Evolutionary conservation across 495 filamentous ascomycete genomes (phyloP).

Genomic region (Penicillium canariense): DNA sequence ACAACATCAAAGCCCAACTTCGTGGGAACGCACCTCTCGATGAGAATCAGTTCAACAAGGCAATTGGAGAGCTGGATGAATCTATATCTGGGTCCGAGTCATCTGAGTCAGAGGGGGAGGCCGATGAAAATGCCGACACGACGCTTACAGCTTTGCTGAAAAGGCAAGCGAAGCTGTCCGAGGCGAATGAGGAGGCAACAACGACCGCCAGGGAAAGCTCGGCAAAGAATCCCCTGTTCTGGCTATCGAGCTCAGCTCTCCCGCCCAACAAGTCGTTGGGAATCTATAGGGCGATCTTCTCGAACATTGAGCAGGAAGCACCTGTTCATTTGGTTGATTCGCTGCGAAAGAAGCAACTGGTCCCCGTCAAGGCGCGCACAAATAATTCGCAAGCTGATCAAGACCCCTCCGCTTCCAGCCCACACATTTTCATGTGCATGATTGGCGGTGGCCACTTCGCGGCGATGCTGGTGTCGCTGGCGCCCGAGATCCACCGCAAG

Average conservation of each 20-base stretch:
- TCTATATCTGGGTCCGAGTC: slow-evolving; percentile 83
- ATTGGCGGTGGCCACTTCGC: slow-evolving; percentile 97
- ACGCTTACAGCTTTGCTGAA: slow-evolving; percentile 72
- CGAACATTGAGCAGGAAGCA: slow-evolving; percentile 65
- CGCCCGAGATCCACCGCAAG: slow-evolving; percentile 72
- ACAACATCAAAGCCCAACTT: slow-evolving; percentile 89
- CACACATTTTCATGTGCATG: slow-evolving; percentile 96
- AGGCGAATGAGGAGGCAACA: slow-evolving; percentile 48
- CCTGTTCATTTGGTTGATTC: slow-evolving; percentile 57
- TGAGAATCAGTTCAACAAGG: slow-evolving; percentile 78
- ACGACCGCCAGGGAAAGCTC: slow-evolving; percentile 49
- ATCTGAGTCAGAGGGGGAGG: slow-evolving; percentile 53
- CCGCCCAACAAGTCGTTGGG: slow-evolving; percentile 79
- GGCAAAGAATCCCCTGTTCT: slow-evolving; percentile 75
- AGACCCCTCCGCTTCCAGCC: slow-evolving; percentile 55
- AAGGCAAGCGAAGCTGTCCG: slow-evolving; percentile 72
- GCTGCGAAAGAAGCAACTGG: slow-evolving; percentile 71
- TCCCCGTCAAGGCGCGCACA: slow-evolving; percentile 53
- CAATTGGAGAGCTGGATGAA: slow-evolving; percentile 80
- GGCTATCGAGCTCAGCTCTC: slow-evolving; percentile 75
- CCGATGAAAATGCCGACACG: slow-evolving; percentile 55
- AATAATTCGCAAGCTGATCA: slow-evolving; percentile 47
- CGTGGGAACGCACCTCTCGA: slow-evolving; percentile 64
- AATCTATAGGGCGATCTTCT: slow-evolving; percentile 81
- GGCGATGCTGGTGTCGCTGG: slow-evolving; percentile 87